Percentiles rank a stretch among this genome's conserved stretches.
phyloP scores from a whole-genome alignment of 1,284 basidiomycete species.

The Puccinia horiana region DNA sequence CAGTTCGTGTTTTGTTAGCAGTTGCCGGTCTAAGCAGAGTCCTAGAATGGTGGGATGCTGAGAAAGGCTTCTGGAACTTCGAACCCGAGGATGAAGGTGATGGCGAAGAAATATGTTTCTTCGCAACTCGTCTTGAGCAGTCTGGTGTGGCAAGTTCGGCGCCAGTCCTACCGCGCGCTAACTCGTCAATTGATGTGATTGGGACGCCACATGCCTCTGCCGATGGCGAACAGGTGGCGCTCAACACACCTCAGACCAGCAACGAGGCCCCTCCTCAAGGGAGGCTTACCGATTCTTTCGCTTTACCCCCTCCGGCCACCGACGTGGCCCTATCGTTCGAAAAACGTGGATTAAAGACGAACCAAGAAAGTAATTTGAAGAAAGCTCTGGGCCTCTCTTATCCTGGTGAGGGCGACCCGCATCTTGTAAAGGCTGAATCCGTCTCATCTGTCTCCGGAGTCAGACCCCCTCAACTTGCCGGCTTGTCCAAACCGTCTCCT shows the following conservation, averaged over 20 bases:
- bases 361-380: neutral
- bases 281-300: neutral
- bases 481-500: neutral
- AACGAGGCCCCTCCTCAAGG: neutral
- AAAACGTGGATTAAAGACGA: neutral
- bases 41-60: constrained; percentile 99
- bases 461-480: neutral
- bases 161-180: neutral
- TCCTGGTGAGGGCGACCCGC: neutral
- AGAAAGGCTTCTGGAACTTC: constrained; percentile 99
- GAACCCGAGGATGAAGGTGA: constrained; percentile 71
- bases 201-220: constrained; percentile 14
- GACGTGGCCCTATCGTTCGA: neutral
- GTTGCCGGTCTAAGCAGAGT: constrained; percentile 93
- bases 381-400: neutral
- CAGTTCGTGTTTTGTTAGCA: constrained; percentile 72
- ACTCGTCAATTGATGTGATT: constrained; percentile 26
- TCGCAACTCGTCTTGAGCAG: constrained; percentile 77
- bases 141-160: neutral
- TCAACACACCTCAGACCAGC: constrained; percentile 1
- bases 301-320: constrained; percentile 19
- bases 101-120: constrained; percentile 75
- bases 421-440: neutral
- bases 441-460: constrained; percentile 32
- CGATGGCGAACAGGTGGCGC: neutral